phyloP scores from a whole-genome alignment of 768 basidiomycete genomes.

The Amanita molliuscula region DNA sequence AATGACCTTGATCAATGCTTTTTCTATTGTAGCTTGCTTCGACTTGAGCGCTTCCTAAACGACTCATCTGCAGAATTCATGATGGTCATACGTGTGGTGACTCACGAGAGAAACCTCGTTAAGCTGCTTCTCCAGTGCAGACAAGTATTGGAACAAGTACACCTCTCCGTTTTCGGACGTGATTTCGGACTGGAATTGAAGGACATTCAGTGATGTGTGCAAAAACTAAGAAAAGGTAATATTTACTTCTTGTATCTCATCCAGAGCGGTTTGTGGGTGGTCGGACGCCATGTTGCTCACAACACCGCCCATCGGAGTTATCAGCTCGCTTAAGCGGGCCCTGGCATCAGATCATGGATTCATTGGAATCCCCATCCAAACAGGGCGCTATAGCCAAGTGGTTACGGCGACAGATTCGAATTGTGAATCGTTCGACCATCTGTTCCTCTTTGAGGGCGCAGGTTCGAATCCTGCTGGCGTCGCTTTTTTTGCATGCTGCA shows the following conservation, averaged over 20 bases:
- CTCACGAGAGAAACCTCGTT: constrained; percentile 42
- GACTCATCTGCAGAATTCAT: neutral
- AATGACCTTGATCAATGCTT: constrained; percentile 56
- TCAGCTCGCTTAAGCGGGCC: too few species aligned
- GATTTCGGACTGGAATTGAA: constrained; percentile 43
- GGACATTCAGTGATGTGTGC: neutral
- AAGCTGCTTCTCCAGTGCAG: constrained; percentile 50
- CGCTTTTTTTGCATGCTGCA: constrained; percentile 16
- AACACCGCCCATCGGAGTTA: too few species aligned
- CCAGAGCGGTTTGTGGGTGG: neutral
- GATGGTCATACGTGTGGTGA: neutral
- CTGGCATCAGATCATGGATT: too few species aligned
- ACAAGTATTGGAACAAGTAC: constrained; percentile 80
- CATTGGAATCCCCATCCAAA: neutral
- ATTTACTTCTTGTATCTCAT: constrained; percentile 5
- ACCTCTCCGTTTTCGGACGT: constrained; percentile 70
- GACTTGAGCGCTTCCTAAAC: constrained; percentile 57
- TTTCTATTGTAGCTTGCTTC: constrained; percentile 51
- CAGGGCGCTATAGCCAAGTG: constrained; percentile 63
- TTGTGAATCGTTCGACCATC: constrained; percentile 20
- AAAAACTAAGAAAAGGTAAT: neutral
- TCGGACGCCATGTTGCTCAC: neutral
- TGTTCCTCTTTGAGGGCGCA: constrained; percentile 63
- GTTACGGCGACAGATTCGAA: constrained; percentile 62
- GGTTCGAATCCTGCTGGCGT: constrained; percentile 63